These are phyloP conservation scores for Litchi chinensis DNA, from an alignment of 345 rosid genomes.

Conservation along the genomic window DNA sequence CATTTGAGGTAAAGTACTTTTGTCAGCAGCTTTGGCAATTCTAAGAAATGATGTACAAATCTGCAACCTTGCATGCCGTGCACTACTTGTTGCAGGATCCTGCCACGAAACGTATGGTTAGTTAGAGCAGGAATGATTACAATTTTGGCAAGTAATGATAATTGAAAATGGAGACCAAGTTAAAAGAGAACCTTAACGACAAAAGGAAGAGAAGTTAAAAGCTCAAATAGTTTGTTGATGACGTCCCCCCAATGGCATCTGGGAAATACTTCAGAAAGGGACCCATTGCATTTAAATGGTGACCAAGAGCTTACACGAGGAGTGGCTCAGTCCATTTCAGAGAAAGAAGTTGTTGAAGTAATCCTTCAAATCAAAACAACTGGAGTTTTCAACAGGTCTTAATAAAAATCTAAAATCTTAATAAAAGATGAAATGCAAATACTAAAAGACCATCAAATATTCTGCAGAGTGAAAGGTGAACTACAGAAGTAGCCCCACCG, in stretches of 20 bases:
- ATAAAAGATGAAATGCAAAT: constrained; percentile 12
- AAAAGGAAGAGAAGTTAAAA: constrained; percentile 79
- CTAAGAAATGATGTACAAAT: constrained; percentile 91
- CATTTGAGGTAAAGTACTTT: constrained; percentile 96
- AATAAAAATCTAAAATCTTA: neutral
- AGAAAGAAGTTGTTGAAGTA: constrained; percentile 84
- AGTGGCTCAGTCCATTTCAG: constrained; percentile 87
- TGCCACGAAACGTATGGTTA: constrained; percentile 38
- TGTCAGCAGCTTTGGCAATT: constrained; percentile 86
- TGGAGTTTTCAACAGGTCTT: constrained; percentile 25
- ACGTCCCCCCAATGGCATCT: constrained; percentile 82
- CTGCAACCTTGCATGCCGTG: constrained; percentile 87
- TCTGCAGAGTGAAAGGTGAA: constrained; percentile 57
- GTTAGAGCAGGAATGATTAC: neutral
- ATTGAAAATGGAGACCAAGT: neutral
- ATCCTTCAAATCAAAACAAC: constrained; percentile 52
- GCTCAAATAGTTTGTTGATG: constrained; percentile 87
- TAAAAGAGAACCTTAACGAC: constrained; percentile 61
- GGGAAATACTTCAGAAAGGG: constrained; percentile 83
- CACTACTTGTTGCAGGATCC: constrained; percentile 81
- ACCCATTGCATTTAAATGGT: constrained; percentile 78
- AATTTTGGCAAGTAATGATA: neutral
- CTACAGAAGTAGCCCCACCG: constrained; percentile 61
- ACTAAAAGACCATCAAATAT: constrained; percentile 68
- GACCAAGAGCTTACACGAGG: constrained; percentile 75